A percentile compares a stretch with the other conserved stretches of the same genome.
Evolutionary conservation across 352 stramenopile species (phyloP).

Genomic region (Phytophthora ramorum): DNA sequence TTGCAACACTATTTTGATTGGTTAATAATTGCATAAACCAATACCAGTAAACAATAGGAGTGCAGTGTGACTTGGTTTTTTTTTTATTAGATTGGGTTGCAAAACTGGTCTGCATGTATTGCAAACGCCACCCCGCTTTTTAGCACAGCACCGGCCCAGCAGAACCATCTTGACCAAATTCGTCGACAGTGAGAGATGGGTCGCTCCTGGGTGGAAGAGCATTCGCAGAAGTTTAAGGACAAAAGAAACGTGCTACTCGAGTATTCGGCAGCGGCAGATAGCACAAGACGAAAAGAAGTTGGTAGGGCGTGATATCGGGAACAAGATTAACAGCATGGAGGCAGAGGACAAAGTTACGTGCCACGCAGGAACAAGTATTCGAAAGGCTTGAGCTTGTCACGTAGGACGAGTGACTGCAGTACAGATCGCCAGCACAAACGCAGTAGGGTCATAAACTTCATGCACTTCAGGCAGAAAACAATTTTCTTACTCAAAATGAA

Average conservation of each 20-base stretch:
- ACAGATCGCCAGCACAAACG: too few relatives aligned
- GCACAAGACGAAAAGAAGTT: constrained; percentile 61
- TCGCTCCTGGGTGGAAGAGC: constrained; percentile 44
- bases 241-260: constrained; percentile 60
- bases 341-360: constrained; percentile 63
- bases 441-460: too few relatives aligned
- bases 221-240: constrained; percentile 58
- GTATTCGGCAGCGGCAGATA: constrained; percentile 46
- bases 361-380: constrained; percentile 72
- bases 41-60: too few relatives aligned
- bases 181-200: constrained; percentile 50
- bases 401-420: constrained; percentile 37
- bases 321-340: constrained; percentile 73
- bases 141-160: too few relatives aligned
- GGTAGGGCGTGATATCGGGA: constrained; percentile 53
- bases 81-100: too few relatives aligned
- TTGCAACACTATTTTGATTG: too few relatives aligned
- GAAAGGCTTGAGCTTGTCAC: constrained; percentile 75
- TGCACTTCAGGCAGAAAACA: too few relatives aligned
- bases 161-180: constrained; percentile 52
- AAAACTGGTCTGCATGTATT: too few relatives aligned
- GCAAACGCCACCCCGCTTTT: too few relatives aligned
- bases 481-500: too few relatives aligned
- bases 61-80: too few relatives aligned
- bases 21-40: too few relatives aligned